Conservation (phyloP, 129 eudicot species). For the Logfia minima region DNA sequence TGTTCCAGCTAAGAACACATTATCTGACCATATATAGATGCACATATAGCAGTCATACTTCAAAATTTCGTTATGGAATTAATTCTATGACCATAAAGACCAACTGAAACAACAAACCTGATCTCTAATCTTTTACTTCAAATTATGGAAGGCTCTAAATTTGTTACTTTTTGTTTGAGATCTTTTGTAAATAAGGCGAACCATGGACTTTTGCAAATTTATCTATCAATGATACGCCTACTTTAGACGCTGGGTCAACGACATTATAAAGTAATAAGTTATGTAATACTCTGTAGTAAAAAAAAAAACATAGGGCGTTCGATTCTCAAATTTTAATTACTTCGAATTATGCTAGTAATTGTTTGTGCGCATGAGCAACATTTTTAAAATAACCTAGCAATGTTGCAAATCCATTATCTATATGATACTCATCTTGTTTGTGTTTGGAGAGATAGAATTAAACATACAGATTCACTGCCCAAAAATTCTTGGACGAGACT, state of each 20-base stretch:
- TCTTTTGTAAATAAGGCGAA: not conserved
- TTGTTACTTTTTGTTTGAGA: not conserved
- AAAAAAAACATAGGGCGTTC: not conserved
- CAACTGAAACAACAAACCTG: constrained; percentile 10
- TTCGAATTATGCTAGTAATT: not conserved
- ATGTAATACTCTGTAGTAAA: not conserved
- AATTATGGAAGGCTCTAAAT: not conserved
- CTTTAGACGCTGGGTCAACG: not conserved
- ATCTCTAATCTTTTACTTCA: not conserved
- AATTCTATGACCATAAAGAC: not conserved
- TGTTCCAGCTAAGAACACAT: constrained; percentile 5
- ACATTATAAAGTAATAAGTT: not conserved
- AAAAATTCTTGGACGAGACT: not conserved
- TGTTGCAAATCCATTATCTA: not conserved
- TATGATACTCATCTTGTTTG: not conserved
- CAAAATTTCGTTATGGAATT: not conserved
- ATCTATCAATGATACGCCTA: constrained; percentile 3
- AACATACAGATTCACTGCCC: not conserved
- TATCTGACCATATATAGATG: not conserved
- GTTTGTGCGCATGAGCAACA: not conserved
- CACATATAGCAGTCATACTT: not conserved
- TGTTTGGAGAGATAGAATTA: not conserved
- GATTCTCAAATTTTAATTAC: not conserved
- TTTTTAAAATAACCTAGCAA: not conserved
- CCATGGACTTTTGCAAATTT: not conserved